Conservation (phyloP, 106 monocot species). For the Dendrobium catenatum region DNA sequence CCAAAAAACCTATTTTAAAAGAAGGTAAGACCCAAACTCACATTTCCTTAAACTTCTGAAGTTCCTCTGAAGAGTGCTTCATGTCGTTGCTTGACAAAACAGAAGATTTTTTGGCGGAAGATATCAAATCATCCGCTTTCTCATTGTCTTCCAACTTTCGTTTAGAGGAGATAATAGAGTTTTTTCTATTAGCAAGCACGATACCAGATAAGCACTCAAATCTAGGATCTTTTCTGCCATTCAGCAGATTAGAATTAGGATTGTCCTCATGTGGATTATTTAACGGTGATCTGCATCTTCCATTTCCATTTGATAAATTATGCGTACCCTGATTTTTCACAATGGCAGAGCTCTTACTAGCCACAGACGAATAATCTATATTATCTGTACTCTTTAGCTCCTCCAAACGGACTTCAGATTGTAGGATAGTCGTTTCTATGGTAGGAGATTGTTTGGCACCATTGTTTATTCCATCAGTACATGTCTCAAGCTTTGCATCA, state of each 20-base stretch:
- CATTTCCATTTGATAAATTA: conserved; percentile 26
- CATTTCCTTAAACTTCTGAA: conserved; percentile 69
- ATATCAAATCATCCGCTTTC: conserved; percentile 9
- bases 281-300: not conserved
- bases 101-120: conserved; percentile 2
- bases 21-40: conserved; percentile 27
- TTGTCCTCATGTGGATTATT: conserved; percentile 7
- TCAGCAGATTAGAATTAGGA: not conserved
- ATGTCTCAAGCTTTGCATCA: conserved; percentile 29
- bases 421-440: conserved; percentile 15
- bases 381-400: conserved; percentile 15
- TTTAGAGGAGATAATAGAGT: conserved; percentile 13
- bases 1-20: not conserved
- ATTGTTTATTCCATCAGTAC: conserved; percentile 11
- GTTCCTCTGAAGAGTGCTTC: conserved; percentile 21
- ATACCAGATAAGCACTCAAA: conserved; percentile 13
- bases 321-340: conserved; percentile 9
- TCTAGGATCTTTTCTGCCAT: conserved; percentile 18
- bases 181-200: not conserved
- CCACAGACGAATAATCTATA: conserved; percentile 1
- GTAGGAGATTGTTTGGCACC: conserved; percentile 11
- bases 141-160: conserved; percentile 26
- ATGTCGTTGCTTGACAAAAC: conserved; percentile 4
- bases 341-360: conserved; percentile 16
- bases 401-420: conserved; percentile 8